Percentiles rank a stretch among this genome's conserved stretches.
These are phyloP conservation scores for Vanderwaltozyma verrucispora DNA, from an alignment of 805 yeast species.

Conservation along the genomic window DNA sequence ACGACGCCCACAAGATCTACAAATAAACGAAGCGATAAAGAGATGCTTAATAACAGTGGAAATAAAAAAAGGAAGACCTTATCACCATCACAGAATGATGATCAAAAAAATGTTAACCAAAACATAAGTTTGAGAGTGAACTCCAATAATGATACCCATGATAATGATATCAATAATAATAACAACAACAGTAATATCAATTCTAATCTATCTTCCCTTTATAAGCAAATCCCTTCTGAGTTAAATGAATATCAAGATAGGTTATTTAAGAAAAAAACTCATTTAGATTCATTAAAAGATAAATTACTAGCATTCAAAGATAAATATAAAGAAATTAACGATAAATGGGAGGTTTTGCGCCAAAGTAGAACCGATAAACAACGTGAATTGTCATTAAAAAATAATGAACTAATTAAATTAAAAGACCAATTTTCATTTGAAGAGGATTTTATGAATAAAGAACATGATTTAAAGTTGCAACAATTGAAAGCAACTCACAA, in stretches of 20 bases:
- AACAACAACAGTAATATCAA: not conserved
- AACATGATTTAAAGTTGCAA: constrained; percentile 28
- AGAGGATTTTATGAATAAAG: constrained; percentile 19
- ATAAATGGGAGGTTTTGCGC: constrained; percentile 20
- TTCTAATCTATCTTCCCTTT: constrained; percentile 22
- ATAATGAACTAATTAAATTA: constrained; percentile 25
- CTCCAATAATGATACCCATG: too few species aligned
- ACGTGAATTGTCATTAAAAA: constrained; percentile 25
- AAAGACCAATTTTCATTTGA: constrained; percentile 20
- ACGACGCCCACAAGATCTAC: too few species aligned
- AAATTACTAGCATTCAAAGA: constrained; percentile 14
- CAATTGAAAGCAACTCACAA: constrained; percentile 30
- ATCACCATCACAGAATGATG: too few species aligned
- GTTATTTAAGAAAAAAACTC: constrained; percentile 18
- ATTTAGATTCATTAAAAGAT: constrained; percentile 17
- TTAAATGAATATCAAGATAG: constrained; percentile 21
- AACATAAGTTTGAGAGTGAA: too few species aligned
- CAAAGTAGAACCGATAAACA: constrained; percentile 19
- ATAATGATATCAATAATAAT: too few species aligned
- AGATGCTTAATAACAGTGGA: not conserved
- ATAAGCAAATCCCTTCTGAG: constrained; percentile 24
- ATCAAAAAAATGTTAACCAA: too few species aligned
- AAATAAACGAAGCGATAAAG: too few species aligned
- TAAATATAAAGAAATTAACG: constrained; percentile 14
- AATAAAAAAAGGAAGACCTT: too few species aligned